phyloP scores from a whole-genome alignment of 306 rosid genomes.

The Dalbergia cochinchinensis region DNA sequence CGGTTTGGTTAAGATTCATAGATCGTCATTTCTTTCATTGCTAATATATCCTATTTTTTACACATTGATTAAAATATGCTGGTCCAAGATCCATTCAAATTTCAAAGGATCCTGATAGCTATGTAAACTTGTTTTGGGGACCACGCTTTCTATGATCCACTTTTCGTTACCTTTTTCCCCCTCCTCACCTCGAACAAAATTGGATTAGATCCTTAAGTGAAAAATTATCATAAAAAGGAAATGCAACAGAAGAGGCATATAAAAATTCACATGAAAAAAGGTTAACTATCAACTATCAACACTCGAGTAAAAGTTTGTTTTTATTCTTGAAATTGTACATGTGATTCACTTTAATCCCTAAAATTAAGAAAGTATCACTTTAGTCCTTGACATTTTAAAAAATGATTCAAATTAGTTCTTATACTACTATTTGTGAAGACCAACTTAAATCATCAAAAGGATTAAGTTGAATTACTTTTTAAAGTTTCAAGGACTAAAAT shows the following conservation, averaged over 20 bases:
- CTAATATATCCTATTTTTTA: not conserved
- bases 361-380: no score
- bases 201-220: not conserved
- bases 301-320: no score
- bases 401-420: no score
- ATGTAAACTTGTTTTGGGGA: conserved; percentile 26
- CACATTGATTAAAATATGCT: conserved; percentile 33
- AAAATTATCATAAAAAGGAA: not conserved
- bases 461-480: no score
- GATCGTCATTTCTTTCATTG: conserved; percentile 20
- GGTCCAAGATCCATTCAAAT: conserved; percentile 17
- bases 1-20: conserved; percentile 6
- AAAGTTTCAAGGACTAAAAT: no score
- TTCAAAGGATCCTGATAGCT: conserved; percentile 25
- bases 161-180: not conserved
- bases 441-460: no score
- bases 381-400: no score
- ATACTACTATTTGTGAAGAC: no score
- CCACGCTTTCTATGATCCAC: conserved; percentile 33
- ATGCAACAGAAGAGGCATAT: not conserved
- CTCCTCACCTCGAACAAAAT: not conserved
- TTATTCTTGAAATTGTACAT: no score
- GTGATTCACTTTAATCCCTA: no score
- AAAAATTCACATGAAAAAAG: conserved; percentile 17
- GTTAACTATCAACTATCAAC: not conserved